Percentiles rank a stretch among this genome's conserved stretches.
phyloP scores from a whole-genome alignment of 1,284 basidiomycete species.

The Phaffia rhodozyma region DNA sequence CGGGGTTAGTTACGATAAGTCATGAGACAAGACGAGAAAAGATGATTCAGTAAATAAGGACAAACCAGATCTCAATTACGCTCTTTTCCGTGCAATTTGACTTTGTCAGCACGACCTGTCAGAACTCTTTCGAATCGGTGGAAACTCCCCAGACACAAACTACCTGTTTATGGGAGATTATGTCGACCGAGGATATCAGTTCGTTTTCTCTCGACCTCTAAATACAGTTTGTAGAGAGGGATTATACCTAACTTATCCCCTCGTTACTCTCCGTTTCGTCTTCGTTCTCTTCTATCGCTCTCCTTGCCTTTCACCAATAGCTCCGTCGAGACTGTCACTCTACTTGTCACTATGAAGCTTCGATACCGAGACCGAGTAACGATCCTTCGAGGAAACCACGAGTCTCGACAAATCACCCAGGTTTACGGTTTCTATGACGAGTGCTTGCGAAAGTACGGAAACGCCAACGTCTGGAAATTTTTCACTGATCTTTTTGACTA shows the following conservation, averaged over 20 bases:
- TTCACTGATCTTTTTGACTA: constrained; percentile 99
- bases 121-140: constrained; percentile 97
- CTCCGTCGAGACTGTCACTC: constrained; percentile 95
- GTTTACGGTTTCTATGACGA: constrained; percentile 99
- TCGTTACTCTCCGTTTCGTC: not conserved
- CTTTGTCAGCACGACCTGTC: constrained; percentile 81
- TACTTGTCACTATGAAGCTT: constrained; percentile 96
- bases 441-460: constrained; percentile 97
- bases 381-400: constrained; percentile 96
- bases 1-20: too few species aligned
- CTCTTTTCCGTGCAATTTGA: not conserved
- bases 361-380: constrained; percentile 98
- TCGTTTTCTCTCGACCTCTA: not conserved
- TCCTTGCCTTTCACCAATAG: not conserved
- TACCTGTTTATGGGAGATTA: constrained; percentile 99
- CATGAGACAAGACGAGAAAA: too few species aligned
- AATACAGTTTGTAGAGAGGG: not conserved
- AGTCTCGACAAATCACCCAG: constrained; percentile 98
- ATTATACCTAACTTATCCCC: not conserved
- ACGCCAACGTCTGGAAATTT: constrained; percentile 98
- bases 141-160: constrained; percentile 98
- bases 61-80: not conserved
- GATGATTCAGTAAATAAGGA: not conserved
- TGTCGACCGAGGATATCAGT: constrained; percentile 95
- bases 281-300: not conserved